A percentile compares a stretch with the other conserved stretches of the same genome.
Evolutionary conservation across 345 rosid genomes (phyloP).

Genomic region (Cardamine resedifolia): DNA sequence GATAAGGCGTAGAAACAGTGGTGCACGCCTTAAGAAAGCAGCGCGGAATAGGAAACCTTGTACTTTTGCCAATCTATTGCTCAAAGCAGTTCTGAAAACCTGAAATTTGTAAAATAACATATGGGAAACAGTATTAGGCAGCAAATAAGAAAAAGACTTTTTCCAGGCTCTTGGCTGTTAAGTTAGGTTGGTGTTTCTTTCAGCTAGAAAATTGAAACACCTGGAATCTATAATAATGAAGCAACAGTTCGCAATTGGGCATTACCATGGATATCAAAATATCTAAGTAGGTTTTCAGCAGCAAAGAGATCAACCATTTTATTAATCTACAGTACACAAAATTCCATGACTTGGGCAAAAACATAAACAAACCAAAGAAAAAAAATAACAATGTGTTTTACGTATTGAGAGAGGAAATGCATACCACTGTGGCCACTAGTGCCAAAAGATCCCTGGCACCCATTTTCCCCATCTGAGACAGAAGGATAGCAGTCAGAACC

Average conservation of each 20-base stretch:
- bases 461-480: constrained; percentile 77
- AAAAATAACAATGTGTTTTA: background rate
- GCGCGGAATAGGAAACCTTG: constrained; percentile 97
- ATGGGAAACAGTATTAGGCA: constrained; percentile 8
- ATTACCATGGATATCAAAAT: background rate
- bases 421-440: constrained; percentile 74
- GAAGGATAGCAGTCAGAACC: constrained; percentile 70
- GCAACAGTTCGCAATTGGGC: background rate
- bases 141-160: background rate
- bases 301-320: background rate
- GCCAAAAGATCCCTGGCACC: constrained; percentile 89
- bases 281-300: constrained; percentile 12
- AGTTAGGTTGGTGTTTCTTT: constrained; percentile 1
- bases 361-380: background rate
- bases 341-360: background rate
- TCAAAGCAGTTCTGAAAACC: constrained; percentile 85
- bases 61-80: constrained; percentile 96
- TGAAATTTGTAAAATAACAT: constrained; percentile 37
- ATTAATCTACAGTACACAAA: background rate
- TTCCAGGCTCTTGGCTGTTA: background rate
- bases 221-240: background rate
- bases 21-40: constrained; percentile 89
- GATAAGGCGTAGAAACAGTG: constrained; percentile 78
- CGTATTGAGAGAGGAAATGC: constrained; percentile 30
- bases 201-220: background rate